Base-by-base conservation (phyloP, 306 rosid species). In the Begonia loranthoides region DNA sequence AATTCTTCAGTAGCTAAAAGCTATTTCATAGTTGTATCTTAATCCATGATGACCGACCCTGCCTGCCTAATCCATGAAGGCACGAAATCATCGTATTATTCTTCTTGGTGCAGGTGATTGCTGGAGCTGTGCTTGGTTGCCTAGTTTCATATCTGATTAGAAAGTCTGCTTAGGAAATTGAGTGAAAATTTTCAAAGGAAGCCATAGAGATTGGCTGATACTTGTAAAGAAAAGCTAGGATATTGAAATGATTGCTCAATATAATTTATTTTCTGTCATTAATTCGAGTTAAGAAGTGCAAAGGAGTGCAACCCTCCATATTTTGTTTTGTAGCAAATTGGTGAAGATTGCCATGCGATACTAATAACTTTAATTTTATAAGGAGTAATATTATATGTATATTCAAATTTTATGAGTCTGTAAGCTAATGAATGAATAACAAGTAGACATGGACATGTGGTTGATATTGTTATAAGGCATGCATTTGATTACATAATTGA, bases 81-180 rank as follows among this genome's bases (percentile, higher is more conserved):
- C 45, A 1, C 45, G 1, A 43, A 1, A 12, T 45, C 51, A 57
- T 51, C 6, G 1, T 40, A 61, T 50, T 24, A 11, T 5, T 45
- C 46, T 61, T 16, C 7, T 47, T 53, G 51, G 19, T 51, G 13
- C 78, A 88, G 95, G 97, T 85, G 71, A 55, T 56, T 70, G 87
- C 87, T 11, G 97, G 97, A 64, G 83, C 87, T 44, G 14, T 89
- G 54, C 41, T 82, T 73, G 97, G 97, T 57, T 79, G 85, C 71
- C 9, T 82, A 56, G 58, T 89, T 51, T 90, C 94, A 10, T 70
- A 57, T 65, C 60, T 89, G 34, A 70, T 69, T 16, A 36, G 55
- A 59, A 59, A 49, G 16, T 34, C 41, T 48, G 34, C 28, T 6
- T 57, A 57, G 36, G 36, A 57, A 28, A 28, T 28, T 12, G 10